Evolutionary conservation across 768 basidiomycete species (phyloP).

Genomic region (Leccinellum albellum): DNA sequence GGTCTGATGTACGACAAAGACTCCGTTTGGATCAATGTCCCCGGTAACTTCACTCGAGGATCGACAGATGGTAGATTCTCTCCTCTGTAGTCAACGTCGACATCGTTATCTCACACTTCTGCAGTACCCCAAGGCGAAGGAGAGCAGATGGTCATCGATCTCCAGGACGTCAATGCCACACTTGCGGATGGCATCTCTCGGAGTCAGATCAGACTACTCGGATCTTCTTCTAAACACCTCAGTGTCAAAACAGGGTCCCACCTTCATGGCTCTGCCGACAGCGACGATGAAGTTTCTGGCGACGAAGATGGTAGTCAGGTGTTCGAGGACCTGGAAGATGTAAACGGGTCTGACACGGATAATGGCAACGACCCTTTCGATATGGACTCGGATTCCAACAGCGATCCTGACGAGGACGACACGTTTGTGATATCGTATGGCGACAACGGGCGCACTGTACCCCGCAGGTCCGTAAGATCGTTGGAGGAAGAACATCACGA

Average conservation of each 20-base stretch:
- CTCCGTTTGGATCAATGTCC: constrained; percentile 96
- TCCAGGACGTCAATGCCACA: constrained; percentile 82
- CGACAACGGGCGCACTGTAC: constrained; percentile 50
- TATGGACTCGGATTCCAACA: neutral
- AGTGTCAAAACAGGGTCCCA: constrained; percentile 35
- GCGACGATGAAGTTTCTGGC: constrained; percentile 30
- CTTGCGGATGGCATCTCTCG: constrained; percentile 79
- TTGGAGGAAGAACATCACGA: constrained; percentile 34
- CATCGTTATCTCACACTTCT: neutral
- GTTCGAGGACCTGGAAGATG: constrained; percentile 17
- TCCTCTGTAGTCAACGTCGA: neutral
- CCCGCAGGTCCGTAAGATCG: constrained; percentile 39
- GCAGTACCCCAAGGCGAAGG: constrained; percentile 83
- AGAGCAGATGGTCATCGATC: constrained; percentile 94
- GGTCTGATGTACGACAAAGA: constrained; percentile 98
- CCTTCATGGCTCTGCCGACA: constrained; percentile 35
- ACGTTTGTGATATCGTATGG: neutral
- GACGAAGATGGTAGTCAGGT: constrained; percentile 10
- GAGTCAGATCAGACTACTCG: constrained; percentile 81
- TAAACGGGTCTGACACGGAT: neutral
- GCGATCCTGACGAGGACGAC: neutral
- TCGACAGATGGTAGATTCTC: constrained; percentile 52
- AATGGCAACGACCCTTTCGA: neutral
- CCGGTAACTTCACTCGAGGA: constrained; percentile 88
- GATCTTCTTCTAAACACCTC: constrained; percentile 72